Conservation (phyloP, 371 early-diverging fungal species). For the Lichtheimia ramosa region DNA sequence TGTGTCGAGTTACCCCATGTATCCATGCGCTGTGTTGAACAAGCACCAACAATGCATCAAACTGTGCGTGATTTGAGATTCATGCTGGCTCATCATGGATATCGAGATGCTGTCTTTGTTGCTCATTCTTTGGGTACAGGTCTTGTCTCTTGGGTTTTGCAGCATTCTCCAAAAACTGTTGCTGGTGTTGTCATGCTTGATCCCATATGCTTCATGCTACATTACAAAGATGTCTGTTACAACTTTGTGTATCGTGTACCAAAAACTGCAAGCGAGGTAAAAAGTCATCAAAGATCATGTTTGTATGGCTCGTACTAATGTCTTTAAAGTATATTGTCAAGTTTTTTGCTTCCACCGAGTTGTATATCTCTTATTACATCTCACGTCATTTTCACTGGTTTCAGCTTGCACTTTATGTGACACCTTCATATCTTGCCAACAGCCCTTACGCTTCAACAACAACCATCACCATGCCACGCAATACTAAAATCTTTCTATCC, state of each 20-base stretch:
- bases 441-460: constrained; percentile 5
- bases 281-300: neutral
- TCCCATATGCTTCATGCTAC: constrained; percentile 70
- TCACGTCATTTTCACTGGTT: constrained; percentile 69
- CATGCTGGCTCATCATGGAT: constrained; percentile 57
- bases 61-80: constrained; percentile 60
- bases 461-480: constrained; percentile 22
- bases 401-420: constrained; percentile 51
- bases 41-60: constrained; percentile 61
- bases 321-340: constrained; percentile 46
- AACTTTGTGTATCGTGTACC: constrained; percentile 72
- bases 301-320: neutral
- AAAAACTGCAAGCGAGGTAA: constrained; percentile 55
- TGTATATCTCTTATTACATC: constrained; percentile 66
- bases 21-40: constrained; percentile 60
- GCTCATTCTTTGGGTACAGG: constrained; percentile 71
- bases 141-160: constrained; percentile 49
- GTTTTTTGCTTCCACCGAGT: constrained; percentile 67
- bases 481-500: constrained; percentile 41
- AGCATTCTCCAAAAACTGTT: constrained; percentile 40
- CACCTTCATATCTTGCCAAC: constrained; percentile 20
- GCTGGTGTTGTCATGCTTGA: constrained; percentile 59
- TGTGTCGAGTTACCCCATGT: constrained; percentile 72
- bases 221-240: constrained; percentile 60
- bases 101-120: constrained; percentile 60